Conservation (phyloP, 345 rosid genomes). For the Kernera saxatilis region DNA sequence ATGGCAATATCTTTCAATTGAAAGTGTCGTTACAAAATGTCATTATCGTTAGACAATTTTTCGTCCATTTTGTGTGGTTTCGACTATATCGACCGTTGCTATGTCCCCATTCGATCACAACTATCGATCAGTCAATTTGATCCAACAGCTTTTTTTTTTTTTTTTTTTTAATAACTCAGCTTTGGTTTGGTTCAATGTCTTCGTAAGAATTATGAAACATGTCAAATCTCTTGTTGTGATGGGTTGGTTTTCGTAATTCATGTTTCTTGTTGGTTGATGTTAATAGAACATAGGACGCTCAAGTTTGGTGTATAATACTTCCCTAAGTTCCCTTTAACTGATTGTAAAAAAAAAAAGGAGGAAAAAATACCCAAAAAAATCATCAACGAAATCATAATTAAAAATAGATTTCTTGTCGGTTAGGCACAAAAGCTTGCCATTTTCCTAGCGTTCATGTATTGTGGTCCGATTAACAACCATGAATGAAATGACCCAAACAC, state of each 20-base stretch:
- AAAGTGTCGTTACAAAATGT: constrained; percentile 21
- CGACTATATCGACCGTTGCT: constrained; percentile 16
- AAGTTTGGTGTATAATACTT: constrained; percentile 1
- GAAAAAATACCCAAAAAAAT: neutral
- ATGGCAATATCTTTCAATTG: constrained; percentile 18
- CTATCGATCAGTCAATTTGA: constrained; percentile 20
- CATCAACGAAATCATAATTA: neutral
- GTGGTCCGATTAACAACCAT: too few species aligned
- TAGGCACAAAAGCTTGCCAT: too few species aligned
- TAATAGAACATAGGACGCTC: neutral
- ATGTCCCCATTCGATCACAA: constrained; percentile 31
- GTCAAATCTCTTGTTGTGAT: constrained; percentile 21
- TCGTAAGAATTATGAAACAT: constrained; percentile 1
- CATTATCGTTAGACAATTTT: constrained; percentile 15
- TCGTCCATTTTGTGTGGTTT: constrained; percentile 11
- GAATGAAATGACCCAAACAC: too few species aligned
- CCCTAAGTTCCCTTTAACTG: neutral
- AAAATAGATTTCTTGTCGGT: too few species aligned
- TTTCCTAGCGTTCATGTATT: too few species aligned
- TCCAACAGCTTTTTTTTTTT: constrained; percentile 28
- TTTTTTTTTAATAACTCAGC: too few species aligned
- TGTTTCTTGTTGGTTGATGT: constrained; percentile 15
- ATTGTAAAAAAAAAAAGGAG: neutral
- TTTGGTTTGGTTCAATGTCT: constrained; percentile 13
- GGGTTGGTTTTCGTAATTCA: constrained; percentile 20